Base-by-base conservation (phyloP, 2,329 filamentous ascomycete species). In the Penicillium sclerotiorum region DNA sequence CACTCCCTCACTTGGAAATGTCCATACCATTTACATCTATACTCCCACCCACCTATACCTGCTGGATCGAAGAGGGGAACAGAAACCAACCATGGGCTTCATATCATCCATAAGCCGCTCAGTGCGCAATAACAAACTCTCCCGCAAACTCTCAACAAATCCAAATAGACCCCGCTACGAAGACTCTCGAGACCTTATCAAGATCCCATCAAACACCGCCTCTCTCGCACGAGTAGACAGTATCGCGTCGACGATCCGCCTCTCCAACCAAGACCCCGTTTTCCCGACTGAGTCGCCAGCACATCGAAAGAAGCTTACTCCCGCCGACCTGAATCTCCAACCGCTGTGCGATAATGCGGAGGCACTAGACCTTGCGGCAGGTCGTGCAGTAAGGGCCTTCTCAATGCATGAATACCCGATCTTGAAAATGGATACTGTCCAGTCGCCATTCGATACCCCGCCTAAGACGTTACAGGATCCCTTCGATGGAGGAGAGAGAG, bases 161-260 rank as follows among this genome's bases (percentile, higher is more conserved):
- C 45, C 44, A n/a, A 20, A 32, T 28, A 53, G 45, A 28, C 47
- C 45, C 32, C 45, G 47, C 8, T 55, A 60, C 22, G 59, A 61
- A 25, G 59, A 62, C 30, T 48, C 52, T 3, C 59, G 58, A 28
- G 57, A 62, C 13, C 36, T 62, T 13, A 61, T 61, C 48, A 53
- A 55, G 38, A 50, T 50, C 7, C 37, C 46, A 3, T 61, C 54
- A 7, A 49, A 52, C 12, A 37, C 47, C 13, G 30, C 32, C 17
- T 62, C 58, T 7, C 45, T 53, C 8, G 33, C 41, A 2, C 49
- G 45, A 18, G 46, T 25, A 8, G 40, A 53, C 15, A 61, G 58
- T 28, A 48, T 53, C 15, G 49, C 52, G 0, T 60, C 58, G 1
- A 47, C 51, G 8, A 56, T 55, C 6, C 55, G 52, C 9, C 44